Base-by-base conservation (phyloP, 108 stramenopile genomes). In the Stephanodiscus triporus region DNA sequence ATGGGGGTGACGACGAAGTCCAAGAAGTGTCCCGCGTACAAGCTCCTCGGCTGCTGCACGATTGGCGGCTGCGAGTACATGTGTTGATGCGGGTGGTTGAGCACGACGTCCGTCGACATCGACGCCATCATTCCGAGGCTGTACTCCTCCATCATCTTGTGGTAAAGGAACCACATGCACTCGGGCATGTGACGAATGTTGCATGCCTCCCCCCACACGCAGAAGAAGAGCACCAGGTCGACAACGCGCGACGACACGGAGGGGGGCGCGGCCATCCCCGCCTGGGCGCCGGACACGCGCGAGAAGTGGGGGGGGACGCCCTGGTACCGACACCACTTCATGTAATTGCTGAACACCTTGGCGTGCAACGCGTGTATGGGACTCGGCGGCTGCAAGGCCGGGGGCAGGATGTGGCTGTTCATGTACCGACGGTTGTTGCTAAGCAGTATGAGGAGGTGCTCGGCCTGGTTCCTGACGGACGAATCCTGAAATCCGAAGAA, bases 131-230 rank as follows among this genome's bases (percentile, higher is more conserved):
- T 89, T 81, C 54, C 89, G 87, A 50, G 81, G 83, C 70, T 68
- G 50, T 89, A 95, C 66, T 92, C 92, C 72, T 96, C 95, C 97
- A 96, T 97, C 92, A 93, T 96, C 72, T 97, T 97, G 82, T 99
- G 98, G 76, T 97, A 99, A 29, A 99, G 78, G 72, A 95, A 99
- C 92, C 97, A 97, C 76, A 96, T 45, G 78, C 97, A 97, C 77
- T 99, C 98, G 10, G 98, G 94, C 95, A 99, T 96, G 81, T 99
- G 98, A 20, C 97, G 84, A 19, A 99, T 80, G 78, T 99, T 99
- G 53, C 90, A 89, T 0, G 89, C 95, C 86, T 99, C 98, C 8
- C 98, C 97, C 98, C 98, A 99, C 58, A 99, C 86, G 72, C 95
- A 97, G 67, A 99, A 95, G 82, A 86, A 97, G 11, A 99, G 78